Percentiles rank a stretch among this genome's conserved stretches.
phyloP scores from a whole-genome alignment of 257 asterid species.

The Nicotiana tabacum region DNA sequence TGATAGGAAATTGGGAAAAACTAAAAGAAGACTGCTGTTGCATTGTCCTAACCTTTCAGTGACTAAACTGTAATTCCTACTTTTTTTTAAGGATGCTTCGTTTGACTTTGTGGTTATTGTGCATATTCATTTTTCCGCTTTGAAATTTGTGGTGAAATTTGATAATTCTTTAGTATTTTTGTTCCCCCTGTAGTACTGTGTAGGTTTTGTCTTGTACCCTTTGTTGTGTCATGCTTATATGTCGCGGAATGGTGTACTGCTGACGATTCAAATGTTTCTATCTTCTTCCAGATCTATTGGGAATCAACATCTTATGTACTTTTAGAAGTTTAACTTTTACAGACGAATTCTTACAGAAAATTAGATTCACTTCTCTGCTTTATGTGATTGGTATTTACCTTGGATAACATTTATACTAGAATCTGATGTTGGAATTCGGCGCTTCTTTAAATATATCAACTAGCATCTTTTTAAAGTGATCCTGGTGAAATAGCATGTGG shows the following conservation, averaged over 20 bases:
- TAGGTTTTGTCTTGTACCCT: neutral
- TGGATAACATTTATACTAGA: neutral
- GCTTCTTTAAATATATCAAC: neutral
- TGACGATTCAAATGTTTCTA: neutral
- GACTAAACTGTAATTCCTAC: neutral
- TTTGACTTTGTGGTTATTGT: neutral
- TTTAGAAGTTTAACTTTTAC: neutral
- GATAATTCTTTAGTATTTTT: neutral
- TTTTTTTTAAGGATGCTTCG: neutral
- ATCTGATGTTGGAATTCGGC: neutral
- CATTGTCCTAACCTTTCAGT: neutral
- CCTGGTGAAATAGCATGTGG: neutral
- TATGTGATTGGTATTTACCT: neutral
- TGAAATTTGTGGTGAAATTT: neutral
- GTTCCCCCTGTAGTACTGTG: neutral
- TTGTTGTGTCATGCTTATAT: neutral
- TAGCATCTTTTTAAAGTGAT: neutral
- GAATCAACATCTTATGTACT: neutral
- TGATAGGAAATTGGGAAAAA: neutral
- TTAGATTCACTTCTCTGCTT: neutral
- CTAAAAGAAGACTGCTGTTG: neutral
- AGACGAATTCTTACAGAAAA: neutral
- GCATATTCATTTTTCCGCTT: neutral
- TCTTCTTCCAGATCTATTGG: neutral
- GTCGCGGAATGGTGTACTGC: neutral